Evolutionary conservation across 192 early-diverging fungal species (phyloP).

Genomic region (Mortierella hygrophila): DNA sequence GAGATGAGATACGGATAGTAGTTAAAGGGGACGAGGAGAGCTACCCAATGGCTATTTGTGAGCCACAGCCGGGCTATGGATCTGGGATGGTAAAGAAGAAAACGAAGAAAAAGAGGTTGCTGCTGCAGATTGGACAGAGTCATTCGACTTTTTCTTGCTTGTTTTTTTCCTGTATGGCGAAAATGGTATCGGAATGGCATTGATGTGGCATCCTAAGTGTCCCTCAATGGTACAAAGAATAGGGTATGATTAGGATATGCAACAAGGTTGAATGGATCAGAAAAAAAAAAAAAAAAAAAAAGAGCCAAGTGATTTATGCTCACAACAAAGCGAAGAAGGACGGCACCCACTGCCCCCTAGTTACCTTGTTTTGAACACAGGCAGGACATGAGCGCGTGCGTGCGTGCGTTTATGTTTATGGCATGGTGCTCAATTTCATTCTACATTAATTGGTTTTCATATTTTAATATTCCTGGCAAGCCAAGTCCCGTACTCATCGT

Average conservation of each 20-base stretch:
- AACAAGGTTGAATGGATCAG: neutral
- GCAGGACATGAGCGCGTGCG: neutral
- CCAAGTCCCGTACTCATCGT: neutral
- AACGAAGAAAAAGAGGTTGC: neutral
- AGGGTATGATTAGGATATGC: too few relatives aligned
- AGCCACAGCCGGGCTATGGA: neutral
- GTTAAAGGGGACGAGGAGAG: conserved; percentile 7
- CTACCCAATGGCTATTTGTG: neutral
- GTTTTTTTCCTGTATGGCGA: neutral
- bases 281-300: neutral
- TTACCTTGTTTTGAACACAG: neutral
- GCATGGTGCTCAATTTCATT: neutral
- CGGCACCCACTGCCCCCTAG: neutral
- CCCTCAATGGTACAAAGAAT: neutral
- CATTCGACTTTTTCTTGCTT: neutral
- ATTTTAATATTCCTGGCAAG: neutral
- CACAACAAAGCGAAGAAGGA: neutral
- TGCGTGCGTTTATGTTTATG: neutral
- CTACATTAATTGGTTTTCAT: neutral
- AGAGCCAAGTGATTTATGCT: neutral
- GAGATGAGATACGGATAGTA: neutral
- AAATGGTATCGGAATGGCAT: neutral
- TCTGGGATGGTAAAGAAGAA: neutral
- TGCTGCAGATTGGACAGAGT: neutral
- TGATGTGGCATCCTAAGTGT: neutral